Base-by-base conservation (phyloP, 129 eudicot species). In the Artemisia annua region DNA sequence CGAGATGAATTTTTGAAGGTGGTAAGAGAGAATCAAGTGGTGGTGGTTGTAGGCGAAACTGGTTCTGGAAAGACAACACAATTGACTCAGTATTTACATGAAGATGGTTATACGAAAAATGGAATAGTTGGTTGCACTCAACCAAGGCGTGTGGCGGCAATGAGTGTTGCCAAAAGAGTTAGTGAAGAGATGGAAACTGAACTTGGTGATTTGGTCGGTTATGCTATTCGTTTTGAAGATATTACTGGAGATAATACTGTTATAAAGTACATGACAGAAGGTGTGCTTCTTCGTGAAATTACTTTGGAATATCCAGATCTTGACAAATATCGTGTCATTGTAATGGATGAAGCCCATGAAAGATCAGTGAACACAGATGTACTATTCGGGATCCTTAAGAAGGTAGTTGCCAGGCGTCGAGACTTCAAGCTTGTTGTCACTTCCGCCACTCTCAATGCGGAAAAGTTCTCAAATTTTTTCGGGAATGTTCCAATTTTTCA, bases 131-230 rank as follows among this genome's bases (percentile, higher is more conserved):
- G 91, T 24, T 87, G 94, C 70, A 87, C 97, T 35, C 97, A 90
- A 67, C 97, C 97, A 32, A 79, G 94, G 62, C 88, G 94, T 76
- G 94, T 90, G 8, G 94, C 97, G 20, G 97, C 94, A 48, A 85
- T 87, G 91, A 80, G 87, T 74, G 94, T 87, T 20, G 89, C 97
- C 14, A 82, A 83, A 59, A 81, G 94, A 83, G 91, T 90, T 17
- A 69, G 86, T 10, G 88, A 85, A 58, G 97, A 90, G 78, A 83
- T 88, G 87, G 95, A 83, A 78, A 80, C 88, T 11, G 79, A 85
- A 2, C 84, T 88, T 16, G 90, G 95, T 32, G 78, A 75, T 22
- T 61, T 74, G 59, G 95, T 88, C 28, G 88, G 95, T 5, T 85
- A 88, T 70, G 95, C 94, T 15, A 87, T 87, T 66, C 88, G 91